phyloP scores from a whole-genome alignment of 345 rosid species.

The Gossypium bickii region DNA sequence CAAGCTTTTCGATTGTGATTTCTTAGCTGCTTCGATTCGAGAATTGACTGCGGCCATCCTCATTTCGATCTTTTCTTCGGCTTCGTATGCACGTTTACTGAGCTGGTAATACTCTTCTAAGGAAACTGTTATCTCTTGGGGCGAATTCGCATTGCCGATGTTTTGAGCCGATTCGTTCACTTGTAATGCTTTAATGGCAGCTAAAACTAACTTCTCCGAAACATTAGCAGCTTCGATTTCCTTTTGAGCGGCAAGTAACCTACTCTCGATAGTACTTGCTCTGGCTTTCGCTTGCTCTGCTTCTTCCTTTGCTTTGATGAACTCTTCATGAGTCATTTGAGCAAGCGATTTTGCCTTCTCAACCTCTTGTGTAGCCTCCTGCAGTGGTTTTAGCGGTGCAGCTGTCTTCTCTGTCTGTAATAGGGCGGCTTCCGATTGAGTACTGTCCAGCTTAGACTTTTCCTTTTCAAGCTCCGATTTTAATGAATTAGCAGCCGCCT shows the following conservation, averaged over 20 bases:
- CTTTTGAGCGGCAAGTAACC: slow-evolving; percentile 63
- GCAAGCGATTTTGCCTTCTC: slow-evolving; percentile 72
- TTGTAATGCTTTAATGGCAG: slow-evolving; percentile 81
- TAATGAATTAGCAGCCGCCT: slow-evolving; percentile 60
- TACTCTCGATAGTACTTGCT: slow-evolving; percentile 60
- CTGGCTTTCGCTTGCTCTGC: slow-evolving; percentile 80
- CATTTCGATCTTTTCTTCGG: slow-evolving; percentile 62
- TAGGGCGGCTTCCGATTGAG: slow-evolving; percentile 48
- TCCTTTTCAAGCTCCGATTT: slow-evolving; percentile 64
- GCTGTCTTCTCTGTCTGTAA: slow-evolving; percentile 53
- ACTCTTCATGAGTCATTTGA: slow-evolving; percentile 64
- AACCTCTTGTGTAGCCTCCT: slow-evolving; percentile 66
- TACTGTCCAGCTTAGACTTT: slow-evolving; percentile 59
- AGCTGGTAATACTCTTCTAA: slow-evolving; percentile 85
- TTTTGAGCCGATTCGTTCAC: slow-evolving; percentile 63
- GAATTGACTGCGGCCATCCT: slow-evolving; percentile 67
- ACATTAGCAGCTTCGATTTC: slow-evolving; percentile 86
- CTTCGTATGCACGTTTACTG: slow-evolving; percentile 71
- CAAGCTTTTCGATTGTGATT: slow-evolving; percentile 49
- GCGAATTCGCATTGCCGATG: slow-evolving; percentile 32
- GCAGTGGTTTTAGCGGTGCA: slow-evolving; percentile 71
- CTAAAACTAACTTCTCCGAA: slow-evolving; percentile 75
- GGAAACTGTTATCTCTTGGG: slow-evolving; percentile 62
- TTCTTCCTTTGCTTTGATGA: slow-evolving; percentile 66
- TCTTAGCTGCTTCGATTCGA: slow-evolving; percentile 70